Base-by-base conservation (phyloP, 305 asterid species). In the Fraxinus ornus region DNA sequence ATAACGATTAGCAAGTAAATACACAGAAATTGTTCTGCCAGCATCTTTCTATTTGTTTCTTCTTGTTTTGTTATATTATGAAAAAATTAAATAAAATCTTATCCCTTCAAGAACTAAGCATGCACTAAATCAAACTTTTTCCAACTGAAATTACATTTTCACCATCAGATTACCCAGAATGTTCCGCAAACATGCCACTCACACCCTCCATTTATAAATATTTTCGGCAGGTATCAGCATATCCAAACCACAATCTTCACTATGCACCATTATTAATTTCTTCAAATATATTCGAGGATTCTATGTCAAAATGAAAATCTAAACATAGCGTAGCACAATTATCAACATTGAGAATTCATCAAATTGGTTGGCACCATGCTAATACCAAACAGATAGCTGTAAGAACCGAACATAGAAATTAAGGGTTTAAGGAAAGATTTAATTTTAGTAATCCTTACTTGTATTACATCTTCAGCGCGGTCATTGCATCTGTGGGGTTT, bases 401-500 rank as follows among this genome's bases (percentile, higher is more conserved):
- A 28, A 13, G 21, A 5, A 12, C 22, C 22, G 21, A 12, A 15
- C 36, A 33, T 1, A 2, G 57, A 79, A 66, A 84, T 49, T 7
- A 37, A 78, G 80, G 68, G 72, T 81, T 37, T 2, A 35, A 24
- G 78, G 36, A 36, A 75, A 73, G 41, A 44, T 83, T 47, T 1
- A 21, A 19, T 79, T 62, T 32, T 0, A 10, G 35, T 17, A 13
- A 62, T 13, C 73, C 79, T 84, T 82, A 95, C 98, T 72, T 94
- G 93, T 83, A 96, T 92, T 68, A 96, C 89, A 88, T 96, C 99
- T 87, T 96, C 99, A 79, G 91, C 94, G 37, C 99, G 98, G 84
- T 94, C 98, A 76, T 96, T 94, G 92, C 99, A 96, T 83, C 99
- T 82, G 84, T 96, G 99, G 78, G 98, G 84, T 84, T 90, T 91